Percentiles rank a stretch among this genome's conserved stretches.
phyloP scores from a whole-genome alignment of 495 filamentous ascomycete genomes.

The Schizothecium vesticola region DNA sequence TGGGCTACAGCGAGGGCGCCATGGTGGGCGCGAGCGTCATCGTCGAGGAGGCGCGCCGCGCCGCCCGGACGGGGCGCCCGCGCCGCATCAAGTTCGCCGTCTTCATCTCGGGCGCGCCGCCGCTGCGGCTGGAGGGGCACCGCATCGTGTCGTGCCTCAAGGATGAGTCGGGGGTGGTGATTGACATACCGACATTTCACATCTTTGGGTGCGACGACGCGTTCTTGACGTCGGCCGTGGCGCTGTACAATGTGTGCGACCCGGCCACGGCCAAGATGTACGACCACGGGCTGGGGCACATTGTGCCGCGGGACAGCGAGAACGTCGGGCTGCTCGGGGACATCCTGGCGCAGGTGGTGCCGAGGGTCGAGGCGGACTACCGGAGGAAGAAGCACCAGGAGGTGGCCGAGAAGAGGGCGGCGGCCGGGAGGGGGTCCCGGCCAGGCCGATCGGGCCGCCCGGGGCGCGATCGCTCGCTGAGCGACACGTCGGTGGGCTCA shows the following conservation, averaged over 20 bases:
- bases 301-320: conserved; percentile 46
- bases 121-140: conserved; percentile 35
- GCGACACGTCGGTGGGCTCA: background rate
- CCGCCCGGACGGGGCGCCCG: conserved; percentile 30
- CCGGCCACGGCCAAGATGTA: conserved; percentile 45
- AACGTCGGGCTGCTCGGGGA: conserved; percentile 39
- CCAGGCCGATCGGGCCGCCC: no score
- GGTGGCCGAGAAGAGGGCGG: no score
- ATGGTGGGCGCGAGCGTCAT: conserved; percentile 46
- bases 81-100: conserved; percentile 50
- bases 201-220: conserved; percentile 53
- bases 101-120: conserved; percentile 52
- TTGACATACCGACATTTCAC: conserved; percentile 52
- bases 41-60: conserved; percentile 42
- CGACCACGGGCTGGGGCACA: conserved; percentile 53
- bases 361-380: conserved; percentile 19
- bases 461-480: background rate
- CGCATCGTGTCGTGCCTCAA: conserved; percentile 32
- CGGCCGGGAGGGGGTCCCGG: background rate
- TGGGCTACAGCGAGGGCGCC: conserved; percentile 53
- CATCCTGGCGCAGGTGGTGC: conserved; percentile 24
- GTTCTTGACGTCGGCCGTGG: conserved; percentile 46
- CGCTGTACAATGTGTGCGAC: conserved; percentile 54
- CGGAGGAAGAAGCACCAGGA: background rate
- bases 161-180: conserved; percentile 43